Percentiles rank a stretch among this genome's conserved stretches.
Evolutionary conservation across 306 rosid genomes (phyloP).

Genomic region (Corylus heterophylla): DNA sequence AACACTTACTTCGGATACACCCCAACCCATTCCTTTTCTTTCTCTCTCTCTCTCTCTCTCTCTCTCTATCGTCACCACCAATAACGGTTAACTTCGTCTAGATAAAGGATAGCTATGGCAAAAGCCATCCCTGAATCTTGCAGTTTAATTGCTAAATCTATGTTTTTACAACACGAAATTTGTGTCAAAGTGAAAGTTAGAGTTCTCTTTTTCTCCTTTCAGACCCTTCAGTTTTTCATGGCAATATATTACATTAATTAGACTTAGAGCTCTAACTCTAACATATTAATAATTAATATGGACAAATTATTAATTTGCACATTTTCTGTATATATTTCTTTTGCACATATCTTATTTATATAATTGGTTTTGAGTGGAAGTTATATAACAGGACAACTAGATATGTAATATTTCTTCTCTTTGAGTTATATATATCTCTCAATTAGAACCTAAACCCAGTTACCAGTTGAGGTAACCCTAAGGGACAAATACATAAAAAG

Average conservation of each 20-base stretch:
- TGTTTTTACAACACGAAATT: slow-evolving; percentile 46
- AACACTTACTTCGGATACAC: slow-evolving; percentile 56
- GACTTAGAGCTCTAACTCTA: slow-evolving; percentile 4
- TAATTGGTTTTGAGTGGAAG: no score
- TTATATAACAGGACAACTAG: no score
- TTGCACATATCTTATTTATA: no score
- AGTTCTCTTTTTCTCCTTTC: slow-evolving; percentile 49
- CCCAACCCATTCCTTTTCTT: slow-evolving; percentile 40
- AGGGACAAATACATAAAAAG: no score
- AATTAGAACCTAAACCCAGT: no score
- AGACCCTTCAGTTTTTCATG: slow-evolving; percentile 31
- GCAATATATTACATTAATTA: slow-evolving; percentile 45
- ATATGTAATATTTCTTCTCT: no score
- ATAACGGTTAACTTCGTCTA: slow-evolving; percentile 52
- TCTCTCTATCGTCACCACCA: slow-evolving; percentile 31
- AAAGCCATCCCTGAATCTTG: slow-evolving; percentile 31
- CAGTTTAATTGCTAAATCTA: slow-evolving; percentile 24
- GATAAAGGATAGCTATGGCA: slow-evolving; percentile 24
- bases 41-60: slow-evolving; percentile 23
- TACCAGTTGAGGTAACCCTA: no score
- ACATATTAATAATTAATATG: not conserved
- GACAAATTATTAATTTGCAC: no score
- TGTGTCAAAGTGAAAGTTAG: slow-evolving; percentile 52
- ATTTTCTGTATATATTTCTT: no score
- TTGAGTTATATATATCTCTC: no score